Evolutionary conservation across 73 alveolate species (phyloP).

Genomic region (Paraurostyla sp.): DNA sequence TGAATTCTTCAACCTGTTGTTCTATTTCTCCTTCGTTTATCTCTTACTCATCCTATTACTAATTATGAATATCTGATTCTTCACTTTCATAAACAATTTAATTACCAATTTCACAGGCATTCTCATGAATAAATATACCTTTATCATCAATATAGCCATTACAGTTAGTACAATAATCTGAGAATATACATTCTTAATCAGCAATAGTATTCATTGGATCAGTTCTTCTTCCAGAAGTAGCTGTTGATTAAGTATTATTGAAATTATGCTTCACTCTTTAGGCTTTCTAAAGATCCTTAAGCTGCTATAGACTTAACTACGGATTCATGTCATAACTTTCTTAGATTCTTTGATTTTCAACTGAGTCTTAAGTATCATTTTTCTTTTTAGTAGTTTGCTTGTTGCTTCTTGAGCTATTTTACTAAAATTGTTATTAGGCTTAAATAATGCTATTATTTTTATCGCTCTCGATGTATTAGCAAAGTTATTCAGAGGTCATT

Average conservation of each 20-base stretch:
- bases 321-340: too few species aligned
- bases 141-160: slow-evolving; percentile 1
- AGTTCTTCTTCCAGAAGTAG: background rate
- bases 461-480: slow-evolving; percentile 41
- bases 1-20: slow-evolving; percentile 49
- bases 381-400: too few species aligned
- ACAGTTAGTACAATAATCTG: slow-evolving; percentile 32
- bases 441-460: background rate
- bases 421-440: background rate
- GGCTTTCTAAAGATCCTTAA: background rate
- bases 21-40: slow-evolving; percentile 32
- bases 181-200: background rate
- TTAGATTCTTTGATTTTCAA: too few species aligned
- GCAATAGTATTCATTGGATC: background rate
- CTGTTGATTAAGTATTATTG: background rate
- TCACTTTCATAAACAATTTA: slow-evolving; percentile 16
- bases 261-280: background rate
- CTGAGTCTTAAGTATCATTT: too few species aligned
- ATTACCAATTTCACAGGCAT: background rate
- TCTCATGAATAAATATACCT: slow-evolving; percentile 6
- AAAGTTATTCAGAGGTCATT: slow-evolving; percentile 9
- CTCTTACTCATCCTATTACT: slow-evolving; percentile 1
- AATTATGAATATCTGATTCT: background rate
- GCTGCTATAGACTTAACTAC: background rate
- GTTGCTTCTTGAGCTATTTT: too few species aligned